These are phyloP conservation scores for Lentinula sp. DNA, from an alignment of 768 basidiomycete genomes.

Conservation along the genomic window DNA sequence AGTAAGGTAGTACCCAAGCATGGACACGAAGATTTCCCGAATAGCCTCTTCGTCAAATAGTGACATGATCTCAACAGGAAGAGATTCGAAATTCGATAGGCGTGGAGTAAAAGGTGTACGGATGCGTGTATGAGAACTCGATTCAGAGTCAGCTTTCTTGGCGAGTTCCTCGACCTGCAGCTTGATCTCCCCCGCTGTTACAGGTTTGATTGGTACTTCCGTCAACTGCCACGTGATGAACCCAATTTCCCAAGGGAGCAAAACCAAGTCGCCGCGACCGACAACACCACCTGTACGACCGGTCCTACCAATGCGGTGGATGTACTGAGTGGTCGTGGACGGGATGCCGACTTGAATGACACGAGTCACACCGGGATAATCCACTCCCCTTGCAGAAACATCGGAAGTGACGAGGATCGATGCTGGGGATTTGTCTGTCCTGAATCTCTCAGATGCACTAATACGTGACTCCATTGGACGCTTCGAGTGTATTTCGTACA, in stretches of 20 bases:
- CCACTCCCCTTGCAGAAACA: slow-evolving; percentile 83
- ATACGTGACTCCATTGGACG: slow-evolving; percentile 54
- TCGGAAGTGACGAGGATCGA: slow-evolving; percentile 80
- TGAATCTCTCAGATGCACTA: slow-evolving; percentile 53
- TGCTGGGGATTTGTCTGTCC: slow-evolving; percentile 43
- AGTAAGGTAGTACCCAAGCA: slow-evolving; percentile 68
- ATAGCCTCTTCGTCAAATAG: slow-evolving; percentile 45
- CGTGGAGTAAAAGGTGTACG: background rate
- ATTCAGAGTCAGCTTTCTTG: slow-evolving; percentile 37
- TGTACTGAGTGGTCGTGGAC: slow-evolving; percentile 59
- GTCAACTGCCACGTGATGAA: slow-evolving; percentile 60
- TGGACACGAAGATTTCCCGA: slow-evolving; percentile 54
- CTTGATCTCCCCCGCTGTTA: slow-evolving; percentile 42
- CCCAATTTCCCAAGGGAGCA: slow-evolving; percentile 73
- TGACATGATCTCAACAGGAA: slow-evolving; percentile 22
- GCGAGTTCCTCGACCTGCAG: slow-evolving; percentile 42
- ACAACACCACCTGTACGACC: slow-evolving; percentile 55
- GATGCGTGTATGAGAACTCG: slow-evolving; percentile 11
- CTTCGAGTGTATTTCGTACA: slow-evolving; percentile 85
- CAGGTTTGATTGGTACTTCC: slow-evolving; percentile 62
- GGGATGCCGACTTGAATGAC: slow-evolving; percentile 92
- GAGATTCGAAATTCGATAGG: slow-evolving; percentile 20
- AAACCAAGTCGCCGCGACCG: slow-evolving; percentile 74
- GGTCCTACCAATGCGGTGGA: slow-evolving; percentile 84
- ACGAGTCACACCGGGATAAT: slow-evolving; percentile 84